Evolutionary conservation across 441 rosid species (phyloP), one percentile per base, ranked within the genome.

Genomic region (Gossypium trilobum): DNA sequence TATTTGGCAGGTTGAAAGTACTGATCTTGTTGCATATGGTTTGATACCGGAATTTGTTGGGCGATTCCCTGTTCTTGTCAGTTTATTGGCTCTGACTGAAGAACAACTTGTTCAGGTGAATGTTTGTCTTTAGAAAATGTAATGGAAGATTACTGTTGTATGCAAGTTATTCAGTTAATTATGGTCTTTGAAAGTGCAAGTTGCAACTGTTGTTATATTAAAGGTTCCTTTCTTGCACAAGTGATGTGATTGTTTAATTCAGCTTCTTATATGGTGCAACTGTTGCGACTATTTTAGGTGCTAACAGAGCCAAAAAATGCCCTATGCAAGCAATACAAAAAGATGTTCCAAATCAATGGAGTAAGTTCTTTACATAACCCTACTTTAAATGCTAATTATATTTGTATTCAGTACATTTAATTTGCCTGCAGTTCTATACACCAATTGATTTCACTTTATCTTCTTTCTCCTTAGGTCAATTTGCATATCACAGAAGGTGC

Each of bases 21-120:
- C 97, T 36, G 99, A 95, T 85, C 90, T 95, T 70, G 84, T 95
- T 64, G 84, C 98, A 22, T 95, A 92, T 78, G 99, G 99, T 70
- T 83, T 92, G 77, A 95, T 92, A 84, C 99, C 98, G 50, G 99
- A 95, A 82, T 95, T 95, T 78, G 99, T 95, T 68, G 99, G 99
- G 83, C 82, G 99, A 76, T 95, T 95, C 74, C 98, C 99, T 0
- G 82, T 95, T 80, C 97, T 95, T 68, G 99, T 95, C 77, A 95
- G 98, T 75, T 83, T 95, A 80, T 89, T 85, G 59, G 97, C 99
- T 61, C 87, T 95, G 74, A 89, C 92, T 2, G 98, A 95, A 86
- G 76, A 88, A 78, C 98, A 95, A 76, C 99, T 95, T 73, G 90
- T 95, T 81, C 88, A 95, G 97, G 99, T 95, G 86, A 67, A 31